Evolutionary conservation across 2,329 filamentous ascomycete species (phyloP), one percentile per base, ranked within the genome.

Genomic region (Neofusicoccum parvum): DNA sequence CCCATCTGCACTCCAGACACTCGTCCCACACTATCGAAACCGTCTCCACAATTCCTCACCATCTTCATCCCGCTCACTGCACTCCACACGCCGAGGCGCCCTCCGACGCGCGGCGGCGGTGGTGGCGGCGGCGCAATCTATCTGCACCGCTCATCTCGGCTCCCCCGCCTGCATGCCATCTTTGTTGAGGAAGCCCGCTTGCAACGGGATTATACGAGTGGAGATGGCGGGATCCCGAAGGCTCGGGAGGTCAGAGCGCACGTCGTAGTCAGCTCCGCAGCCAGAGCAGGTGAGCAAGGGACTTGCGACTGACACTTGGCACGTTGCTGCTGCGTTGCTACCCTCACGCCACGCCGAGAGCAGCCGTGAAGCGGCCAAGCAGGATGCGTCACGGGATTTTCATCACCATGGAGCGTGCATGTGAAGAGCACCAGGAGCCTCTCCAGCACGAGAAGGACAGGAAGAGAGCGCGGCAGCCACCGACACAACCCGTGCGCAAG

Each of bases 31-130:
- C 56, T 27, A 37, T 60, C 43, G 27, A 48, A 48, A 23, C 43
- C 2, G 56, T 58, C 41, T 60, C 56, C 56, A 60, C 56, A 60
- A 48, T 48, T 37, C 41, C 5, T 36, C 10, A n/a, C 54, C 45
- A 23, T 32, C 39, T 34, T 39, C 39, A 46, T 10, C 20, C 43
- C 56, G 43, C 43, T 36, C 27, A 5, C 32, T 48, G 27, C 43
- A 60, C 43, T 60, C 56, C 56, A 37, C 43, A 59, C 54, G 34
- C 14, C n/a, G 34, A 15, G 27, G 27, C 27, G 27, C 20, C 34
- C 34, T 39, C 14, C n/a, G 43, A 37, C 12, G n/a, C n/a, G 27
- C 43, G 41, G 15, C 27, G 23, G 39, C 34, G 54, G 54, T 32
- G 39, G 54, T 23, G 23, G 23, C 23, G 23, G 23, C 39, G 39